phyloP scores from a whole-genome alignment of 2,329 filamentous ascomycete genomes.

The Pseudogymnoascus sp. region DNA sequence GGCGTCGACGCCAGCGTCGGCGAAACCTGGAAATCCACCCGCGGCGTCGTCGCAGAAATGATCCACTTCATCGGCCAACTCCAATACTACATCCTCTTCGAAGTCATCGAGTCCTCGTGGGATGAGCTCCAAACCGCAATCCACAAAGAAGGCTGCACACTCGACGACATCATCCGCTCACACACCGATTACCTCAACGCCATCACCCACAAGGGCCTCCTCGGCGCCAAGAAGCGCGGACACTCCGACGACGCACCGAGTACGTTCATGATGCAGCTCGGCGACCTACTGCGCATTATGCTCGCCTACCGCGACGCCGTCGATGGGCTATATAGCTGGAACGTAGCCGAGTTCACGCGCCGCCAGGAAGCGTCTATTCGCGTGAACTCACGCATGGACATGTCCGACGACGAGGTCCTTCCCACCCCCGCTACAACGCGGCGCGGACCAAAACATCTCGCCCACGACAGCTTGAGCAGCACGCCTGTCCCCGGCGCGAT shows the following conservation, averaged over 20 bases:
- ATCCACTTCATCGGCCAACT: conserved; percentile 95
- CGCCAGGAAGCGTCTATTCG: conserved; percentile 78
- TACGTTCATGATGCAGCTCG: conserved; percentile 81
- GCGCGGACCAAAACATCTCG: conserved; percentile 18
- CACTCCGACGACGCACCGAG: conserved; percentile 48
- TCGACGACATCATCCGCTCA: conserved; percentile 89
- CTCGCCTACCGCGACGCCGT: conserved; percentile 87
- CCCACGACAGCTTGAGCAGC: conserved; percentile 5
- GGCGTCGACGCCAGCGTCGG: conserved; percentile 63
- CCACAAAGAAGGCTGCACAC: conserved; percentile 73
- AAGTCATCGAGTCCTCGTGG: conserved; percentile 97
- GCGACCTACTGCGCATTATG: conserved; percentile 90
- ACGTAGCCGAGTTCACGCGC: conserved; percentile 84
- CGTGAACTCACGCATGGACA: conserved; percentile 46
- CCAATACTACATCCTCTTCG: conserved; percentile 97
- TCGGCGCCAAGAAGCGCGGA: conserved; percentile 57
- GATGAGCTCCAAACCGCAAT: conserved; percentile 77
- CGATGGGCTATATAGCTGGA: conserved; percentile 89
- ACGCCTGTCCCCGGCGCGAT: conserved; percentile 21
- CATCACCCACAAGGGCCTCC: conserved; percentile 90
- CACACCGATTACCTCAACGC: conserved; percentile 85
- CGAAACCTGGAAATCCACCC: conserved; percentile 80
- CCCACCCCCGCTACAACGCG: conserved; percentile 24
- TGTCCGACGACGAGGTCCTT: conserved; percentile 17
- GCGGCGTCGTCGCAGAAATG: conserved; percentile 91